phyloP scores from a whole-genome alignment of 306 rosid species.

The Chamaecrista fasciculata region DNA sequence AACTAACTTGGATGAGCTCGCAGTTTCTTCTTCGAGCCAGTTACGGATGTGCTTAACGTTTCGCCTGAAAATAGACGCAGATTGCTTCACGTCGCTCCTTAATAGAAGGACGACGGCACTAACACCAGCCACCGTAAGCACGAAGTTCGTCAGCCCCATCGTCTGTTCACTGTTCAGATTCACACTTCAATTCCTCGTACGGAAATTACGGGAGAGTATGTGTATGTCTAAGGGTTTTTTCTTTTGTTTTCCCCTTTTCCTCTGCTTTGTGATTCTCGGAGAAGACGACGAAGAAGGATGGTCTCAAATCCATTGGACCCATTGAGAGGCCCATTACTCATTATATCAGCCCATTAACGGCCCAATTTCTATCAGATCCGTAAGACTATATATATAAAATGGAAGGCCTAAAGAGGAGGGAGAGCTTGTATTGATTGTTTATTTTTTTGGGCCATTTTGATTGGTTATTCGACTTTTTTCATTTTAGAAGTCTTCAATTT shows the following conservation, averaged over 20 bases:
- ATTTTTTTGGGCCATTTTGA: too few relatives aligned
- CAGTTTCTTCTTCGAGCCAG: slow-evolving; percentile 58
- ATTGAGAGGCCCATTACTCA: not conserved
- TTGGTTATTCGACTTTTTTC: too few relatives aligned
- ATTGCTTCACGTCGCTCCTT: slow-evolving; percentile 53
- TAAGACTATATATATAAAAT: too few relatives aligned
- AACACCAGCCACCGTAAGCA: slow-evolving; percentile 51
- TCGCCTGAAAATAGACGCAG: slow-evolving; percentile 39
- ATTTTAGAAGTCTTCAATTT: too few relatives aligned
- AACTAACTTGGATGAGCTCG: slow-evolving; percentile 39
- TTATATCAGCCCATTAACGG: not conserved
- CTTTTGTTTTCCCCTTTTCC: not conserved
- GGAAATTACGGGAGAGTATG: not conserved
- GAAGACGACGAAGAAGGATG: not conserved
- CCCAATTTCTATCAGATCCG: not conserved
- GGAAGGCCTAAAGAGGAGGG: too few relatives aligned
- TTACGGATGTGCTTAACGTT: slow-evolving; percentile 50
- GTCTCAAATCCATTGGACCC: not conserved
- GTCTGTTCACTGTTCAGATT: not conserved
- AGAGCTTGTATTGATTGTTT: too few relatives aligned
- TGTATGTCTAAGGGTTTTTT: not conserved
- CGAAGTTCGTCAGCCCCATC: slow-evolving; percentile 52
- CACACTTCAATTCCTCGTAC: not conserved
- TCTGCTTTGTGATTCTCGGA: not conserved
- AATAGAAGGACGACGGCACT: slow-evolving; percentile 48